Conservation (phyloP, 2,329 filamentous ascomycete genomes). For the Akanthomyces uredinophilus region DNA sequence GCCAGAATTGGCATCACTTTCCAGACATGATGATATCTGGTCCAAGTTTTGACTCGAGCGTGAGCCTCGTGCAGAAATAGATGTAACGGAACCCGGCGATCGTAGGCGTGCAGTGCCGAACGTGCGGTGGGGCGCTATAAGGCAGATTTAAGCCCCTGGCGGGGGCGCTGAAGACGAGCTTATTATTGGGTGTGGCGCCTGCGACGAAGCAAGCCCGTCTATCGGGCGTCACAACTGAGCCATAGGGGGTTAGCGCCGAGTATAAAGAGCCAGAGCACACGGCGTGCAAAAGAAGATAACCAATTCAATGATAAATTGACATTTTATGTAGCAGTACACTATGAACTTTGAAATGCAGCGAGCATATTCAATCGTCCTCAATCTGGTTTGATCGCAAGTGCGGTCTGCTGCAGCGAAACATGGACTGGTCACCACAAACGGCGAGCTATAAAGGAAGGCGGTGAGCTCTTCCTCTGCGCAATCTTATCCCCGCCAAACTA, state of each 20-base stretch:
- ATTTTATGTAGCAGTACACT: too few species aligned
- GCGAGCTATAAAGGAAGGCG: slow-evolving; percentile 16
- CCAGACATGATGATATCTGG: not conserved
- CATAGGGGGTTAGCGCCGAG: too few species aligned
- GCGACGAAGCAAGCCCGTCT: not conserved
- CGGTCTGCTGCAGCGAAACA: not conserved
- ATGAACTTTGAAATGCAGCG: too few species aligned
- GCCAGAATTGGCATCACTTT: not conserved
- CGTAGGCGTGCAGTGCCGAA: not conserved
- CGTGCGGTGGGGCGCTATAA: not conserved
- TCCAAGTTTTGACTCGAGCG: not conserved
- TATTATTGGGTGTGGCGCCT: slow-evolving; percentile 3
- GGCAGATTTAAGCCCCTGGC: not conserved
- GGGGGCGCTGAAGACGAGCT: not conserved
- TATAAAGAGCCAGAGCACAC: too few species aligned
- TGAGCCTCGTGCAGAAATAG: not conserved
- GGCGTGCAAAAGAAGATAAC: too few species aligned
- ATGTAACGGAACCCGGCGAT: not conserved
- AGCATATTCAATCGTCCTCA: too few species aligned
- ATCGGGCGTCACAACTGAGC: not conserved
- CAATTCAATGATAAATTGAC: too few species aligned
- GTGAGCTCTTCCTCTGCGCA: slow-evolving; percentile 3
- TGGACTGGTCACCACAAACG: not conserved
- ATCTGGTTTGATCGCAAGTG: not conserved
- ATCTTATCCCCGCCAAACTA: slow-evolving; percentile 17